Percentiles rank a stretch among this genome's conserved stretches.
These are phyloP conservation scores for Naganishia antarctica DNA, from an alignment of 768 basidiomycete genomes.

Conservation along the genomic window DNA sequence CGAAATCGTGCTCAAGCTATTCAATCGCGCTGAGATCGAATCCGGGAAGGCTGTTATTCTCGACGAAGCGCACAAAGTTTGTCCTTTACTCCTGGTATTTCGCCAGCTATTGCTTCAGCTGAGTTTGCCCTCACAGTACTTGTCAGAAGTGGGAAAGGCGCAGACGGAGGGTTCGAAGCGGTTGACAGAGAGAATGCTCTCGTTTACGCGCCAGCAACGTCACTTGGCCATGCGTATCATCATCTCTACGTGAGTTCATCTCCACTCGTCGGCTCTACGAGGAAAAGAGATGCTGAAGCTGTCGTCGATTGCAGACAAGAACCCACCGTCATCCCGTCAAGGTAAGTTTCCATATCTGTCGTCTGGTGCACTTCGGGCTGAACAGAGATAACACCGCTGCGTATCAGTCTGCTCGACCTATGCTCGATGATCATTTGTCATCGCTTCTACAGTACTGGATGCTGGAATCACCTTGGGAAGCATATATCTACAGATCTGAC, in stretches of 20 bases:
- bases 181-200: slow-evolving; percentile 23
- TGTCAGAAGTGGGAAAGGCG: slow-evolving; percentile 14
- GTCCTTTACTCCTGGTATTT: background rate
- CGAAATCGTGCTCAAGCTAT: slow-evolving; percentile 28
- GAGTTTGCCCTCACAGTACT: slow-evolving; percentile 3
- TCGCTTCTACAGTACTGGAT: slow-evolving; percentile 26
- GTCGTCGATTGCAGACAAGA: slow-evolving; percentile 27
- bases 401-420: slow-evolving; percentile 19
- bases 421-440: slow-evolving; percentile 28
- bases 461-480: slow-evolving; percentile 20
- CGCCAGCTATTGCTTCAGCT: background rate
- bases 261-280: no score
- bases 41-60: slow-evolving; percentile 25
- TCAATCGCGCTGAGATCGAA: slow-evolving; percentile 20
- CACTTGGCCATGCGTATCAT: slow-evolving; percentile 27
- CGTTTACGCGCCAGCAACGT: slow-evolving; percentile 25
- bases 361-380: background rate
- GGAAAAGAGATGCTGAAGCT: background rate
- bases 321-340: slow-evolving; percentile 25
- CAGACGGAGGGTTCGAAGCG: slow-evolving; percentile 26
- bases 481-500: slow-evolving; percentile 24
- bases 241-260: slow-evolving; percentile 21
- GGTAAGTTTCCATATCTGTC: background rate
- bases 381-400: background rate
- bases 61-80: slow-evolving; percentile 29